These are phyloP conservation scores for Zymoseptoria crescenta DNA, from an alignment of 2,329 filamentous ascomycete species.

Conservation along the genomic window DNA sequence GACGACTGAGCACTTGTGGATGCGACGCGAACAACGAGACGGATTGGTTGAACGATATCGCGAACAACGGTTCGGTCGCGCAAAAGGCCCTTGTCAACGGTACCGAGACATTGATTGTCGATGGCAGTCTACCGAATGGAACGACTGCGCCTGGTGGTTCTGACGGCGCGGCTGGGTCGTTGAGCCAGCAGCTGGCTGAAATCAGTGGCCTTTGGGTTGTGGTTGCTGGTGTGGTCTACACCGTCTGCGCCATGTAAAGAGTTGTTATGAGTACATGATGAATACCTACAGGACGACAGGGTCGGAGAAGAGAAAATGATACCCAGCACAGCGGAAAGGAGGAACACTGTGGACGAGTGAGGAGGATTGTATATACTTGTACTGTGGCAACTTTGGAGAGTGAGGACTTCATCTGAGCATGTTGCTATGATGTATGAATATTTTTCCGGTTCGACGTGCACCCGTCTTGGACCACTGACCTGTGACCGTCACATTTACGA, in stretches of 20 bases:
- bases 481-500: too few species aligned
- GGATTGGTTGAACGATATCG: constrained; percentile 49
- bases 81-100: constrained; percentile 56
- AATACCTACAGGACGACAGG: not conserved
- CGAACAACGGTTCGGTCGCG: constrained; percentile 55
- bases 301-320: not conserved
- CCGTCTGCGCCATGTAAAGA: constrained; percentile 26
- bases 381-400: not conserved
- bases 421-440: too few species aligned
- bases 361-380: not conserved
- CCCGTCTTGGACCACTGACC: too few species aligned
- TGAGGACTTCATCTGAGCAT: too few species aligned
- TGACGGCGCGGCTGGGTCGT: constrained; percentile 16
- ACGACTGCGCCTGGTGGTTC: constrained; percentile 36
- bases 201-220: constrained; percentile 32
- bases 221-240: constrained; percentile 31
- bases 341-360: not conserved
- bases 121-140: constrained; percentile 59
- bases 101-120: constrained; percentile 54
- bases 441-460: too few species aligned
- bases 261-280: not conserved
- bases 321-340: not conserved
- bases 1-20: constrained; percentile 49
- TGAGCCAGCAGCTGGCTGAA: constrained; percentile 9
- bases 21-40: constrained; percentile 60